These are phyloP conservation scores for Knoxdaviesia capensis DNA, from an alignment of 2,329 filamentous ascomycete species.

Conservation along the genomic window DNA sequence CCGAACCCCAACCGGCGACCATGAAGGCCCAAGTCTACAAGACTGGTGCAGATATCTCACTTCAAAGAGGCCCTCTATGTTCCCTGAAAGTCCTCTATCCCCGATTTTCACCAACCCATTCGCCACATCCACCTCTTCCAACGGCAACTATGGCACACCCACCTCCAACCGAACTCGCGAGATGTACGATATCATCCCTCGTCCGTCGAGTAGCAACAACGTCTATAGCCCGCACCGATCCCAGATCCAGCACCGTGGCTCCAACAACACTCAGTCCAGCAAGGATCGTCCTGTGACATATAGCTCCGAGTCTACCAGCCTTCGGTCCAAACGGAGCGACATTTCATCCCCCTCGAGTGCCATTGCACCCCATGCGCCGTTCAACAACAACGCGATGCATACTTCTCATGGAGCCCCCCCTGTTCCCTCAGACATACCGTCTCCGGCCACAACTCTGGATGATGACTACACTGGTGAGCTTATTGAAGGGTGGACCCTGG, in stretches of 20 bases:
- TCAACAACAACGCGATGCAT: no score
- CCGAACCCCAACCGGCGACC: constrained; percentile 26
- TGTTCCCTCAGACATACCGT: constrained; percentile 31
- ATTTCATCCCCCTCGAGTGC: constrained; percentile 36
- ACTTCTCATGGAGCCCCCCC: no score
- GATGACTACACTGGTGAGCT: constrained; percentile 34
- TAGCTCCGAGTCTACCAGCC: constrained; percentile 36
- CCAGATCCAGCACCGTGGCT: constrained; percentile 24
- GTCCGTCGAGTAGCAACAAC: constrained; percentile 22
- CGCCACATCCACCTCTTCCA: constrained; percentile 11
- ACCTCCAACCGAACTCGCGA: constrained; percentile 7
- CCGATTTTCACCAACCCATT: constrained; percentile 35
- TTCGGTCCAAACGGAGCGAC: constrained; percentile 42
- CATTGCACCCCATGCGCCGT: constrained; percentile 7
- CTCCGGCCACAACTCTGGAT: constrained; percentile 29
- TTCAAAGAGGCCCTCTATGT: constrained; percentile 21
- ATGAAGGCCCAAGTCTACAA: constrained; percentile 28
- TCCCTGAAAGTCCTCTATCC: constrained; percentile 30
- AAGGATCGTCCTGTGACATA: constrained; percentile 25
- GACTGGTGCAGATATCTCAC: constrained; percentile 39
- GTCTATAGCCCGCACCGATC: constrained; percentile 13
- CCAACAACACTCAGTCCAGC: constrained; percentile 25
- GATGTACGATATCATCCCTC: constrained; percentile 17
- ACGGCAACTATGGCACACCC: no score
- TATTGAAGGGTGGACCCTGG: constrained; percentile 39